Conservation (phyloP, 2,329 filamentous ascomycete genomes). For the Apiospora kogelbergensis region DNA sequence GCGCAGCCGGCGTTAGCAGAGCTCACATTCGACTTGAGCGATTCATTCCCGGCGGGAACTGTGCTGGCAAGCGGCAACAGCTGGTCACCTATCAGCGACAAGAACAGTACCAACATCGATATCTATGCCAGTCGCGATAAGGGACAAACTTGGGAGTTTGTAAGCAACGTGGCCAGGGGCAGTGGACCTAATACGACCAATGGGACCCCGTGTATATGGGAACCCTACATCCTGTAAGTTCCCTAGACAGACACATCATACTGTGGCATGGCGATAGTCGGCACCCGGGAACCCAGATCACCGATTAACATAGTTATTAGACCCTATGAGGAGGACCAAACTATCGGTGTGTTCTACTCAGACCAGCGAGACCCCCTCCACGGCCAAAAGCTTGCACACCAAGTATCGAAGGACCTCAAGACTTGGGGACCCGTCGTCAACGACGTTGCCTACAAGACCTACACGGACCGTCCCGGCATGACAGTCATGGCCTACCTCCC, state of each 20-base stretch:
- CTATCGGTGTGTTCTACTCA: not conserved
- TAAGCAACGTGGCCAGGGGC: not conserved
- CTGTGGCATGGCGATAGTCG: too few relatives aligned
- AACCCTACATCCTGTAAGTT: not conserved
- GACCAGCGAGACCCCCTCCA: not conserved
- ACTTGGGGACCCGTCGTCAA: not conserved
- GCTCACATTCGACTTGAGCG: not conserved
- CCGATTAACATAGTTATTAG: too few relatives aligned
- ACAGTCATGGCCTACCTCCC: not conserved
- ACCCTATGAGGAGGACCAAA: not conserved
- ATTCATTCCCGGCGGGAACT: not conserved
- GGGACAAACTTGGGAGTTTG: not conserved
- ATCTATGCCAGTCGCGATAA: not conserved
- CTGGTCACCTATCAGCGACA: not conserved
- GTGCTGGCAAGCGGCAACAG: not conserved
- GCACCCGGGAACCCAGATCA: too few relatives aligned
- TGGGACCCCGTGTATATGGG: not conserved
- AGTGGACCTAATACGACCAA: not conserved
- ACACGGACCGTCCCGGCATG: not conserved
- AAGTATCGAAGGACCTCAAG: not conserved
- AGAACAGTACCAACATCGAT: not conserved
- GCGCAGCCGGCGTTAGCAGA: not conserved
- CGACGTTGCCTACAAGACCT: not conserved
- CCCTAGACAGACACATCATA: too few relatives aligned
- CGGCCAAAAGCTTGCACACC: not conserved